A percentile compares a stretch with the other conserved stretches of the same genome.
These are phyloP conservation scores for Epichloe sylvatica DNA, from an alignment of 2,329 filamentous ascomycete species.

Conservation along the genomic window DNA sequence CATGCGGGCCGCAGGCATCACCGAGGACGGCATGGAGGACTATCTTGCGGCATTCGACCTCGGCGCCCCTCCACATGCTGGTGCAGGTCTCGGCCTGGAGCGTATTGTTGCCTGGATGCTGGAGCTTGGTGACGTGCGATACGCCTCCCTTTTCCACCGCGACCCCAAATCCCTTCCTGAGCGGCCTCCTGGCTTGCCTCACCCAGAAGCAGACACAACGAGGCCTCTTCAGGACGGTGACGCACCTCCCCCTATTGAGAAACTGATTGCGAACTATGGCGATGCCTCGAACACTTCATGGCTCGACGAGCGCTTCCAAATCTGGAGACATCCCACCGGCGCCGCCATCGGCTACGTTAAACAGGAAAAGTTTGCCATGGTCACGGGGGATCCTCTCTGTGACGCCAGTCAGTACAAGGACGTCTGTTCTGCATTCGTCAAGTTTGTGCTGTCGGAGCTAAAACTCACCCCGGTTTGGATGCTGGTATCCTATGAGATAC, in stretches of 20 bases:
- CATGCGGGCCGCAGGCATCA: slow-evolving; percentile 62
- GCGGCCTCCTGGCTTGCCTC: slow-evolving; percentile 53
- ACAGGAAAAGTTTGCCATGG: slow-evolving; percentile 63
- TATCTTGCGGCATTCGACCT: slow-evolving; percentile 82
- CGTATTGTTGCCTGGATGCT: slow-evolving; percentile 77
- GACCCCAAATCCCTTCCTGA: slow-evolving; percentile 77
- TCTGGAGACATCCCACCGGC: slow-evolving; percentile 77
- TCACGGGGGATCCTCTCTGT: slow-evolving; percentile 78
- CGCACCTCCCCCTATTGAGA: slow-evolving; percentile 61
- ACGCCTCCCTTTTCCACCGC: slow-evolving; percentile 74
- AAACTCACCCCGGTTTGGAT: slow-evolving; percentile 75
- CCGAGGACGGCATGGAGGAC: slow-evolving; percentile 73
- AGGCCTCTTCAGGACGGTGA: slow-evolving; percentile 33
- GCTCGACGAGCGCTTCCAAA: slow-evolving; percentile 76
- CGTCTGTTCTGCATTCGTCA: slow-evolving; percentile 60
- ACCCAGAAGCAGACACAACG: slow-evolving; percentile 73
- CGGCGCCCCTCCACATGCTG: slow-evolving; percentile 78
- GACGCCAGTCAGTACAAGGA: slow-evolving; percentile 61
- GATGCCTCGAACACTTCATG: slow-evolving; percentile 90
- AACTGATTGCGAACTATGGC: slow-evolving; percentile 89
- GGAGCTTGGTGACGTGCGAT: slow-evolving; percentile 75
- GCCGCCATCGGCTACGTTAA: slow-evolving; percentile 75
- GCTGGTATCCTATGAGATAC: slow-evolving; percentile 63
- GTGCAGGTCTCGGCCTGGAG: slow-evolving; percentile 80
- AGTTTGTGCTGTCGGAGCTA: slow-evolving; percentile 56